phyloP scores from a whole-genome alignment of 2,329 filamentous ascomycete species.

The Teratosphaeria epicoccoides region DNA sequence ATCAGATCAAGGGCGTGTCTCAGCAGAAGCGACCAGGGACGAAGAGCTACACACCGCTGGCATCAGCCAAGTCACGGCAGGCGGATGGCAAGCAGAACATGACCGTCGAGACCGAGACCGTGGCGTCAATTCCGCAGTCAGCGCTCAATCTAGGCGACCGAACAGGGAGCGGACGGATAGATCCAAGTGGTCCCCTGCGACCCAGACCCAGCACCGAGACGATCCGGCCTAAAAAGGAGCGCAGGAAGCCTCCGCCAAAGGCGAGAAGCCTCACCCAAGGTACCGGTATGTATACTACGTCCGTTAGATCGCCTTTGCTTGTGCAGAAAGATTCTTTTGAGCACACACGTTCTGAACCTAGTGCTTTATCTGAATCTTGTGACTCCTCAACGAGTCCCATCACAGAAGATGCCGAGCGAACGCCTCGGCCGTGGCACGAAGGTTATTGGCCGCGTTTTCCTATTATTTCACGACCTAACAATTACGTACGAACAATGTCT shows the following conservation, averaged over 20 bases:
- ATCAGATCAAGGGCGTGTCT: conserved; percentile 13
- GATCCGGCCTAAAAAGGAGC: conserved; percentile 86
- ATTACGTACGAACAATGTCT: conserved; percentile 17
- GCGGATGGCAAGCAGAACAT: conserved; percentile 76
- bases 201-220: conserved; percentile 90
- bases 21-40: conserved; percentile 9
- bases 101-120: conserved; percentile 96
- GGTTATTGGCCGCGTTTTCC: not conserved
- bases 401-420: not conserved
- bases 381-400: not conserved
- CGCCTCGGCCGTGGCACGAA: not conserved
- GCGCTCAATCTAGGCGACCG: conserved; percentile 53
- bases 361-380: not conserved
- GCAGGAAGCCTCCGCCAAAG: conserved; percentile 70
- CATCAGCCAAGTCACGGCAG: conserved; percentile 53
- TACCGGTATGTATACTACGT: conserved; percentile 50
- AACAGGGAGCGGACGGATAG: conserved; percentile 48
- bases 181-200: conserved; percentile 61
- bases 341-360: not conserved
- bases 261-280: conserved; percentile 58
- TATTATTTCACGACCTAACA: not conserved
- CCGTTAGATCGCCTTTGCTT: conserved; percentile 21
- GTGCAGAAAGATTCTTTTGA: conserved; percentile 13
- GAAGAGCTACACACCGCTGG: conserved; percentile 58
- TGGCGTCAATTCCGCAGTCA: conserved; percentile 79